Conservation (phyloP, 805 yeast species). For the Cyberlindnera petersonii region DNA sequence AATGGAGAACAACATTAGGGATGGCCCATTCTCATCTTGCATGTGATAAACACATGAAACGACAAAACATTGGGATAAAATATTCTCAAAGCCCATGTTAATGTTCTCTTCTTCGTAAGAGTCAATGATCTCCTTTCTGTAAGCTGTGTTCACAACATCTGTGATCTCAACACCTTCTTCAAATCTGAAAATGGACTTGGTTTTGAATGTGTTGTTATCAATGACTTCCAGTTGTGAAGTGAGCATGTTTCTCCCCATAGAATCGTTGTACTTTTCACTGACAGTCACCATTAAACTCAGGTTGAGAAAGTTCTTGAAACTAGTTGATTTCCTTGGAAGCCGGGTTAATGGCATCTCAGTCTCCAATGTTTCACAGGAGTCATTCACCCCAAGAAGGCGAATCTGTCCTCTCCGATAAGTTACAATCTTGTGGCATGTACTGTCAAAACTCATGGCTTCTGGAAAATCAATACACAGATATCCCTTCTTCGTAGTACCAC, state of each 20-base stretch:
- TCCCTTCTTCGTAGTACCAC: conserved; percentile 14
- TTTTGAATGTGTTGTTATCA: conserved; percentile 26
- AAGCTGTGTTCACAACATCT: conserved; percentile 24
- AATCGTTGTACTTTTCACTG: conserved; percentile 10
- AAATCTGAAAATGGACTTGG: conserved; percentile 17
- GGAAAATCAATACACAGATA: conserved; percentile 19
- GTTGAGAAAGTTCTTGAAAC: conserved; percentile 24
- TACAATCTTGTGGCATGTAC: background rate
- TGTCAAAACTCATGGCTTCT: conserved; percentile 4
- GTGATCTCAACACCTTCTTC: conserved; percentile 24
- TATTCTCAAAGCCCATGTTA: conserved; percentile 30
- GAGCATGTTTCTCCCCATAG: conserved; percentile 6
- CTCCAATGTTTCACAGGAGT: background rate
- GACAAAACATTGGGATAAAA: conserved; percentile 34
- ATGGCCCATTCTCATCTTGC: conserved; percentile 29
- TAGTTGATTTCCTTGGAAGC: conserved; percentile 19
- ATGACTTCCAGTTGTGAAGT: conserved; percentile 23
- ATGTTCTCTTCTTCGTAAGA: conserved; percentile 25
- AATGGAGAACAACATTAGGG: conserved; percentile 32
- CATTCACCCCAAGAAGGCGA: background rate
- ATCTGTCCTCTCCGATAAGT: conserved; percentile 2
- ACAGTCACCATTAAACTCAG: conserved; percentile 22
- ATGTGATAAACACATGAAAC: conserved; percentile 33
- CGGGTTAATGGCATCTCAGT: conserved; percentile 11
- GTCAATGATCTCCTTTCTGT: conserved; percentile 20